These are phyloP conservation scores for Nothophytophthora sp. DNA, from an alignment of 352 stramenopile genomes.

Conservation along the genomic window DNA sequence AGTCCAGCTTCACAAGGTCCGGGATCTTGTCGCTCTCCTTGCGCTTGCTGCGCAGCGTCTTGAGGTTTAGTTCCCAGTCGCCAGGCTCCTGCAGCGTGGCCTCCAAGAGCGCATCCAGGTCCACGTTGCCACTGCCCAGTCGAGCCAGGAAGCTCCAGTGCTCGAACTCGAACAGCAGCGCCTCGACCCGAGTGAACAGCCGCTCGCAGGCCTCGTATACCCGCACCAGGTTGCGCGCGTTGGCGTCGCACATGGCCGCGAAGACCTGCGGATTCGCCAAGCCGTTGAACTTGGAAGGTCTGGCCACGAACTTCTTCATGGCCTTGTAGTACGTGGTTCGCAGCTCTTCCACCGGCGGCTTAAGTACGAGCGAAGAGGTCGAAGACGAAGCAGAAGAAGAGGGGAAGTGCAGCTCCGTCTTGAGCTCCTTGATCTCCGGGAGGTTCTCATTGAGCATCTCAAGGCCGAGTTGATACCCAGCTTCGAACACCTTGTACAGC, in stretches of 20 bases:
- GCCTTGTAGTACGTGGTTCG: slow-evolving; percentile 94
- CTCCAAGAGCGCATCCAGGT: slow-evolving; percentile 87
- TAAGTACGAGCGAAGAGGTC: slow-evolving; percentile 70
- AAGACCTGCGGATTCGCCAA: slow-evolving; percentile 91
- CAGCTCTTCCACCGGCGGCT: slow-evolving; percentile 92
- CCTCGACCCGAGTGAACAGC: slow-evolving; percentile 88
- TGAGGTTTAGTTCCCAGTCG: slow-evolving; percentile 93
- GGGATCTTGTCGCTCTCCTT: slow-evolving; percentile 94
- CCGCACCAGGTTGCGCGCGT: slow-evolving; percentile 80
- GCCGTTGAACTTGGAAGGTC: slow-evolving; percentile 87
- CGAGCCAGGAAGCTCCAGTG: slow-evolving; percentile 71
- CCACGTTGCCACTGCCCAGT: slow-evolving; percentile 40
- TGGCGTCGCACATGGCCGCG: slow-evolving; percentile 87
- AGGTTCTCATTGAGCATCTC: slow-evolving; percentile 95
- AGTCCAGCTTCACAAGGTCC: slow-evolving; percentile 92
- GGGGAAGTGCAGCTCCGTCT: slow-evolving; percentile 75
- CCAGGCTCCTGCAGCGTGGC: slow-evolving; percentile 55
- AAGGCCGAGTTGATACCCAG: slow-evolving; percentile 92
- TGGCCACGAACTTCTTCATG: slow-evolving; percentile 95
- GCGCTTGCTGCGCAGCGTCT: slow-evolving; percentile 84
- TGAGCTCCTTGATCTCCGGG: slow-evolving; percentile 88
- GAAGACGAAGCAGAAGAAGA: slow-evolving; percentile 8
- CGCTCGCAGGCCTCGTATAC: slow-evolving; percentile 92
- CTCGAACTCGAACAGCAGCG: slow-evolving; percentile 78
- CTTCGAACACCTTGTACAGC: slow-evolving; percentile 95